Base-by-base conservation (phyloP, 371 early-diverging fungal genomes). In the Mucor irregularis region DNA sequence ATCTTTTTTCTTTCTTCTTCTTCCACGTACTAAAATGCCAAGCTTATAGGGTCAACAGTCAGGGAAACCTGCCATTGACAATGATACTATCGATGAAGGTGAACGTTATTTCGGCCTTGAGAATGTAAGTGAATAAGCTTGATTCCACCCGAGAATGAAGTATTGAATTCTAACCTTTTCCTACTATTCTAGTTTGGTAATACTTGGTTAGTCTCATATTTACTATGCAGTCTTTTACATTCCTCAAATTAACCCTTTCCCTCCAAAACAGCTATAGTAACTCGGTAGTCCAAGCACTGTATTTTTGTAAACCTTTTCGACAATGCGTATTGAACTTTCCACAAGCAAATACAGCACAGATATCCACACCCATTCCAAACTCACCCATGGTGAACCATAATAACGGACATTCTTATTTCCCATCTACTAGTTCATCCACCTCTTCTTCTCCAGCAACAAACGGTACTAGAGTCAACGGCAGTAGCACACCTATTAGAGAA, bases 241-340 rank as follows among this genome's bases (percentile, higher is more conserved):
- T 24, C 5, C 1, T 24, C 10, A 10, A 19, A 40, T 40, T 24
- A 16, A 17, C 4, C 4, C 17, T 38, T 10, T 24, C 3, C 35
- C 17, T 25, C 5, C 16, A 13, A 42, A 35, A 34, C 53, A 90
- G 97, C 68, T 98, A 98, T 68, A 90, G 93, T 68, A 98, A 96
- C 76, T 95, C 96, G 6, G 92, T 98, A 19, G 75, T 98, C 4
- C 97, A 98, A 77, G 92, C 96, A 9, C 85, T 98, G 49, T 98
- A 96, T 78, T 95, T 89, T 61, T 95, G 97, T 71, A 86, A 86
- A 49, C 94, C 97, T 1, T 98, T 98, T 66, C 90, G 98, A 48
- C 92, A 96, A 64, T 94, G 93, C 65, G 87, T 96, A 30, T 77
- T 87, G 65, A 83, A 80, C 64, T 89, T 80, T 60, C 90, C 90